These are phyloP conservation scores for Cydonia oblonga DNA, from an alignment of 331 rosid genomes.

Conservation along the genomic window DNA sequence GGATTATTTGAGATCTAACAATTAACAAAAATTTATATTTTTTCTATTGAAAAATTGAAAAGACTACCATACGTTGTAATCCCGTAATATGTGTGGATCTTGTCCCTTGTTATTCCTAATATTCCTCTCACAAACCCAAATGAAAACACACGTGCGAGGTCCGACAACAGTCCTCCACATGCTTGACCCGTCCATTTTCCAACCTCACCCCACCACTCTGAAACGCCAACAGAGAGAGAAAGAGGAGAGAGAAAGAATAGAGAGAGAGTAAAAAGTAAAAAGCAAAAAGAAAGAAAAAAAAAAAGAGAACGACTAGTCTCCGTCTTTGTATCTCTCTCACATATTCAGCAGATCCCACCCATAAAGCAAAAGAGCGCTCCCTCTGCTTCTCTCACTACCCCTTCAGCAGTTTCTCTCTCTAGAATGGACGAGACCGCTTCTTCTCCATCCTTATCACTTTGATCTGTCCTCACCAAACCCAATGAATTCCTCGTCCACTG, in stretches of 20 bases:
- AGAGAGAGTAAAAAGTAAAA: neutral
- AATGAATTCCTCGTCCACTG: slow-evolving; percentile 11
- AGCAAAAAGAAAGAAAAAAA: neutral
- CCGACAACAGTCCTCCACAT: slow-evolving; percentile 27
- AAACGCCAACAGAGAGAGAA: neutral
- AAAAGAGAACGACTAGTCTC: neutral
- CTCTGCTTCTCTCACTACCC: neutral
- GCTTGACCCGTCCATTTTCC: slow-evolving; percentile 22
- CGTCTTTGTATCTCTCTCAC: slow-evolving; percentile 42
- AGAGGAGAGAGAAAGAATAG: neutral
- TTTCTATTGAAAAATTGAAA: too few relatives aligned
- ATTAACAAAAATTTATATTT: too few relatives aligned
- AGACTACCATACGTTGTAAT: neutral
- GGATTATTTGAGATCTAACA: too few relatives aligned
- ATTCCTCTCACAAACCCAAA: neutral
- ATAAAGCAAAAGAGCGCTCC: slow-evolving; percentile 2
- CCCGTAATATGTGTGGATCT: neutral
- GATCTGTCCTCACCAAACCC: slow-evolving; percentile 6
- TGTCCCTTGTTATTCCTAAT: neutral
- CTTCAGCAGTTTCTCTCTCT: neutral
- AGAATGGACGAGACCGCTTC: neutral
- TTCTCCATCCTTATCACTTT: slow-evolving; percentile 17
- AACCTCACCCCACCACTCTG: slow-evolving; percentile 11
- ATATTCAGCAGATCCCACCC: slow-evolving; percentile 66
- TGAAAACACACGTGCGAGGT: slow-evolving; percentile 30